Evolutionary conservation across 225 moss, liverwort and hornwort species (phyloP), one percentile per base, ranked within the genome.

Genomic region (Lunularia cruciata): DNA sequence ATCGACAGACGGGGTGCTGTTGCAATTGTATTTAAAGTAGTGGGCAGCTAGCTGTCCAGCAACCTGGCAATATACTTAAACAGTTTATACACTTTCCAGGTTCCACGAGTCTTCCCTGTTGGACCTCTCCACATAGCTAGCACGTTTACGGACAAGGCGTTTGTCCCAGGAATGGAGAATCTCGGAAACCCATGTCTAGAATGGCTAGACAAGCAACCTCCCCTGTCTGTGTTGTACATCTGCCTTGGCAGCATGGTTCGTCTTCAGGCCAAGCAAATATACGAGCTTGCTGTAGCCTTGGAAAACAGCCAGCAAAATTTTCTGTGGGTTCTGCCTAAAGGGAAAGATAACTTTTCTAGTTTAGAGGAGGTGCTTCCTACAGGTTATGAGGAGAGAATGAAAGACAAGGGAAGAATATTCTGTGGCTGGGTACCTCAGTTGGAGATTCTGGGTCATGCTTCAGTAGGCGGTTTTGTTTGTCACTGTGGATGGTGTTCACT

Each of bases 401-500:
- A 70, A 33, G 70, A 37, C 5, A 43, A 58, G 10, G 81, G 77
- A 19, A 39, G 73, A 8, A 69, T 81, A 23, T 63, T 63, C 42
- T 59, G 58, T 3, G 51, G 37, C 13, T 81, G 73, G 76, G 76
- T 72, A 12, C 66, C 70, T 8, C 78, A 75, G 49, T 39, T 43
- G 47, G 46, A 63, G 57, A 37, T 78, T 4, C 61, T 83, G 13
- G 47, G 51, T 8, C 82, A 82, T 47, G 67, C 63, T 10, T 47
- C 82, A 5, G 47, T 75, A 16, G 68, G 78, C 4, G 78, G 75
- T 10, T 83, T 83, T 25, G 48, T 75, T 0, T 60, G 75, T 2
- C 82, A 83, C 54, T 75, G 82, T 53, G 82, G 78, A 36, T 83
- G 82, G 82, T 75, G 75, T 20, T 78, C 82, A 5, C 32, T 57